Evolutionary conservation across 2,329 filamentous ascomycete genomes (phyloP), one percentile per base, ranked within the genome.

Genomic region (Alternaria panax): DNA sequence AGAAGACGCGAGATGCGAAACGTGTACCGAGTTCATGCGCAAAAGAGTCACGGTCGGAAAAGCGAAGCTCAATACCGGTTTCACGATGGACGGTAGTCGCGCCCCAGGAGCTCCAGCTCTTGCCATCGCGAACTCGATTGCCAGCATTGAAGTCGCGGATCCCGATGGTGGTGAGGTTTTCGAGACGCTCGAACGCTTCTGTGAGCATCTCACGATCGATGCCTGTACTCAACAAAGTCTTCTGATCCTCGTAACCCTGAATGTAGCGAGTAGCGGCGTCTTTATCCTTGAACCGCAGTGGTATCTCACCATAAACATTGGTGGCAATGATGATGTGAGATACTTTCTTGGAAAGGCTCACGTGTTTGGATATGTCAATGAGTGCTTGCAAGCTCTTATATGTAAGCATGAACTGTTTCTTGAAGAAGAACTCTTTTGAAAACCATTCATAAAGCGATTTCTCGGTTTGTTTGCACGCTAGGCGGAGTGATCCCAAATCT

Each of bases 341-440:
- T 78, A 73, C 84, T 62, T 68, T 75, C 55, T 74, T 65, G 11
- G 76, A 74, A 1, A 82, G 69, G 30, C 72, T 75, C 24, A 64
- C 67, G 60, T 81, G 75, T 42, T 77, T 73, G 11, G 79, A 75
- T 51, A 82, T 81, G 50, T 77, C 77, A 32, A 80, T 54, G 14
- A 89, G 78, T 0, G 83, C 79, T 52, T 84, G 80, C 9, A 90
- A 77, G 66, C 87, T 90, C 64, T 80, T 75, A 32, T 85, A 78
- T 2, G 83, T 84, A 54, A 89, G 65, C 84, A 89, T 88, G 75
- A 90, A 91, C 69, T 90, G 87, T 67, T 85, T 86, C 72, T 86
- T 87, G 51, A 79, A 80, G 75, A 91, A 91, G 79, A 88, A 91
- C 63, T 89, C 87, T 24, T 79, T 79, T 27, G 83, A 80, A 65